Conservation (phyloP, 768 basidiomycete species). For the Russula brevipes region DNA sequence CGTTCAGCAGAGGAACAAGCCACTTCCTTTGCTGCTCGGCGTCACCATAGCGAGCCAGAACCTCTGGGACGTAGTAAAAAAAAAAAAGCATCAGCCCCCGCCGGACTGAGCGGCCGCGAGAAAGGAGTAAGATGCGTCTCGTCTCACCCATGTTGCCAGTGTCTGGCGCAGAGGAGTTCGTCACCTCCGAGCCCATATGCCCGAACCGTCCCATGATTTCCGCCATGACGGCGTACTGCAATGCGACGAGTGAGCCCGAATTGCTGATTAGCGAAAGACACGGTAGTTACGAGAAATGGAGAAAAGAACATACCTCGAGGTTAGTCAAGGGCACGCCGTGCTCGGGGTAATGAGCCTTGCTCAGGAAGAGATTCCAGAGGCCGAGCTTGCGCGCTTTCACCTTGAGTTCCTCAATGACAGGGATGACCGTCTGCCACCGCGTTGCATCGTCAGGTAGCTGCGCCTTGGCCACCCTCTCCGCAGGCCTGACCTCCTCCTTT, state of each 20-base stretch:
- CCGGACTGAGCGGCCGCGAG: neutral
- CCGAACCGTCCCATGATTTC: conserved; percentile 85
- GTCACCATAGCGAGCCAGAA: conserved; percentile 90
- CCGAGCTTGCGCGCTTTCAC: conserved; percentile 81
- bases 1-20: conserved; percentile 82
- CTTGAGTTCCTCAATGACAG: conserved; percentile 81
- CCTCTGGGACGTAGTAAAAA: conserved; percentile 53
- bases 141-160: conserved; percentile 91
- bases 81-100: conserved; percentile 8
- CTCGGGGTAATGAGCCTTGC: conserved; percentile 88
- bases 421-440: conserved; percentile 83
- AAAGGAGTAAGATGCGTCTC: conserved; percentile 25
- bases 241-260: neutral
- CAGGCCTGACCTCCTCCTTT: conserved; percentile 86
- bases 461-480: conserved; percentile 66
- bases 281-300: too few species aligned
- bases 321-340: conserved; percentile 88
- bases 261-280: too few species aligned
- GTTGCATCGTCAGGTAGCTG: conserved; percentile 72
- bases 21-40: conserved; percentile 88
- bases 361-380: conserved; percentile 96
- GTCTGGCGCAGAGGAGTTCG: conserved; percentile 95
- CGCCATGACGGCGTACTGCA: conserved; percentile 94
- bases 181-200: conserved; percentile 75
- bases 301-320: conserved; percentile 61